A percentile compares a stretch with the other conserved stretches of the same genome.
phyloP scores from a whole-genome alignment of 108 stramenopile genomes.

The Cyclotella atomus region DNA sequence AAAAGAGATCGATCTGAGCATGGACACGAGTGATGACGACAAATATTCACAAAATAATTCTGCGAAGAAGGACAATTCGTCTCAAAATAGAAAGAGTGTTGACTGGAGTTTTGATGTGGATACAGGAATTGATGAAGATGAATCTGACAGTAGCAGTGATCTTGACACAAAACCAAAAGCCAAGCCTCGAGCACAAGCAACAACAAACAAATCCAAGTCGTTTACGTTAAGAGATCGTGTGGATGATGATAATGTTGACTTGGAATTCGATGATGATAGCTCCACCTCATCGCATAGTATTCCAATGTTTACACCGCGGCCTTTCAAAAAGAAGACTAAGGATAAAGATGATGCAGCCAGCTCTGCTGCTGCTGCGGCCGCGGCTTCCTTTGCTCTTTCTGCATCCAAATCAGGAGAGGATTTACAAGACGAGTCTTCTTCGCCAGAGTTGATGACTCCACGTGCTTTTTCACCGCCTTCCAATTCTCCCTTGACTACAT shows the following conservation, averaged over 20 bases:
- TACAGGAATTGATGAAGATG: slow-evolving; percentile 12
- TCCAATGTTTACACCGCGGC: slow-evolving; percentile 24
- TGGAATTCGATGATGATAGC: slow-evolving; percentile 10
- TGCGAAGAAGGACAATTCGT: neutral
- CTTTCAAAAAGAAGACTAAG: slow-evolving; percentile 12
- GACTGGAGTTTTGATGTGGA: slow-evolving; percentile 4
- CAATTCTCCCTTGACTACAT: slow-evolving; percentile 42
- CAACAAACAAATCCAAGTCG: slow-evolving; percentile 5
- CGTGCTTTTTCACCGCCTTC: slow-evolving; percentile 34
- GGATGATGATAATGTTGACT: slow-evolving; percentile 7
- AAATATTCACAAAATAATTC: neutral
- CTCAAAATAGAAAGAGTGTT: neutral
- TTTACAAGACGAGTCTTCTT: slow-evolving; percentile 5
- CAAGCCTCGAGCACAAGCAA: neutral
- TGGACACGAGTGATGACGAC: slow-evolving; percentile 17
- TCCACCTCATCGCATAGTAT: slow-evolving; percentile 3
- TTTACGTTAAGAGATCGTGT: slow-evolving; percentile 1
- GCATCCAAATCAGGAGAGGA: slow-evolving; percentile 1
- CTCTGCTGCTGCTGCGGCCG: neutral
- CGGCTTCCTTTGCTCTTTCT: neutral
- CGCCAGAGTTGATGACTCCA: slow-evolving; percentile 40
- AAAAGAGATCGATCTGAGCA: neutral
- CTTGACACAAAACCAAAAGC: neutral
- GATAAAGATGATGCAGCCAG: neutral
- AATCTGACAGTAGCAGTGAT: neutral